Percentiles rank a stretch among this genome's conserved stretches.
Evolutionary conservation across 306 rosid genomes (phyloP).

Genomic region (Dryas alaskensis): DNA sequence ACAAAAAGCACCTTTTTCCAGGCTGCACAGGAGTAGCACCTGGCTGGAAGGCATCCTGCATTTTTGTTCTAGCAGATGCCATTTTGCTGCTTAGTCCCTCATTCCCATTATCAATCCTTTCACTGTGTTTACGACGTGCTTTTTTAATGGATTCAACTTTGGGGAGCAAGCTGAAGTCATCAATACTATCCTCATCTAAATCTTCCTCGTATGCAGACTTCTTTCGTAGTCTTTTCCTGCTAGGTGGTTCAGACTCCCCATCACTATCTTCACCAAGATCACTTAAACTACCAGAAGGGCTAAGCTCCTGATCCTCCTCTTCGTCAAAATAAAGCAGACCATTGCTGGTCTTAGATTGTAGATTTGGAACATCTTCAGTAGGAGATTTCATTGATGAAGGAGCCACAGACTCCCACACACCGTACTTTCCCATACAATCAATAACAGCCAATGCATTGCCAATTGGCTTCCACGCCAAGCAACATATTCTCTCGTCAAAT

Average conservation of each 20-base stretch:
- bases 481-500: constrained; percentile 76
- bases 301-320: constrained; percentile 64
- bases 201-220: constrained; percentile 43
- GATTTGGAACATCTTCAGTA: constrained; percentile 69
- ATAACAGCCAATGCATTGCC: constrained; percentile 78
- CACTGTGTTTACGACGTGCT: constrained; percentile 40
- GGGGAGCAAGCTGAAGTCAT: constrained; percentile 41
- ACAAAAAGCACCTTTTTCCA: constrained; percentile 80
- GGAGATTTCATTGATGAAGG: constrained; percentile 96
- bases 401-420: constrained; percentile 85
- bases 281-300: constrained; percentile 64
- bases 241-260: constrained; percentile 56
- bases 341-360: constrained; percentile 49
- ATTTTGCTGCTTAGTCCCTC: constrained; percentile 38
- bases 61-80: constrained; percentile 41
- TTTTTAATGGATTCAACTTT: constrained; percentile 65
- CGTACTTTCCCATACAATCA: constrained; percentile 85
- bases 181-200: constrained; percentile 45
- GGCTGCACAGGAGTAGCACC: constrained; percentile 81
- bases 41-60: constrained; percentile 91
- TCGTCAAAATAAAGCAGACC: constrained; percentile 82
- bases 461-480: constrained; percentile 87
- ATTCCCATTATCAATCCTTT: constrained; percentile 40
- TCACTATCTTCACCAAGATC: constrained; percentile 71
- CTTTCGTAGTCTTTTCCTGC: constrained; percentile 72